Evolutionary conservation across 2,329 filamentous ascomycete genomes (phyloP).

Genomic region (Oidium heveae): DNA sequence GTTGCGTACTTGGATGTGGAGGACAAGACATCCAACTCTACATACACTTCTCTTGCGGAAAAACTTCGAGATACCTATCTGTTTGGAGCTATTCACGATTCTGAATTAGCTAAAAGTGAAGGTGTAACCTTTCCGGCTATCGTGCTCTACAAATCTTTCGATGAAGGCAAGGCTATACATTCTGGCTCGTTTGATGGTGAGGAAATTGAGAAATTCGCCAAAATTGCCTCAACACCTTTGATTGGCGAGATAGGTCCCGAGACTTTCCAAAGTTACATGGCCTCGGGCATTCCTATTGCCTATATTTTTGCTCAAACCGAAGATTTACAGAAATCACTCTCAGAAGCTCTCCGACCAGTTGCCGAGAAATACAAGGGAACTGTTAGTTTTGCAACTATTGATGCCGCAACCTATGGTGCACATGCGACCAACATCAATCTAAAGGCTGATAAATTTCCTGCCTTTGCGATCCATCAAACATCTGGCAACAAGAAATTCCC

Average conservation of each 20-base stretch:
- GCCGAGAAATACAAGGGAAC: constrained; percentile 81
- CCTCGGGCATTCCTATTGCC: constrained; percentile 68
- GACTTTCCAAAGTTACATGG: constrained; percentile 91
- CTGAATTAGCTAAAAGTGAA: constrained; percentile 64
- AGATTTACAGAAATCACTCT: constrained; percentile 66
- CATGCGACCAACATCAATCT: constrained; percentile 96
- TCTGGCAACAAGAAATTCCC: constrained; percentile 95
- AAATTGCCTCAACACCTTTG: constrained; percentile 63
- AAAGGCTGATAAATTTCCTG: constrained; percentile 79
- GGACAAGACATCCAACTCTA: constrained; percentile 67
- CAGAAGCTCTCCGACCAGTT: constrained; percentile 55
- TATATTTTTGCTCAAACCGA: constrained; percentile 91
- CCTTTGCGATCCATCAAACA: constrained; percentile 92
- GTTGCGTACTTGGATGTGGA: constrained; percentile 65
- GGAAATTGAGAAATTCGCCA: constrained; percentile 59
- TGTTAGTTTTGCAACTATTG: constrained; percentile 95
- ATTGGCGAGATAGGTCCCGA: constrained; percentile 92
- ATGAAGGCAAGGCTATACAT: constrained; percentile 81
- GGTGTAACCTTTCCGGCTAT: constrained; percentile 68
- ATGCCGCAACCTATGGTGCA: constrained; percentile 79
- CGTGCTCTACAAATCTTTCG: constrained; percentile 92
- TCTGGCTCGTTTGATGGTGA: constrained; percentile 59
- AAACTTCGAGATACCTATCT: constrained; percentile 72
- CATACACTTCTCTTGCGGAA: constrained; percentile 45
- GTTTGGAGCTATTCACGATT: constrained; percentile 72